Evolutionary conservation across 495 filamentous ascomycete genomes (phyloP), one percentile per base, ranked within the genome.

Genomic region (Hypoxylon cercidicola): DNA sequence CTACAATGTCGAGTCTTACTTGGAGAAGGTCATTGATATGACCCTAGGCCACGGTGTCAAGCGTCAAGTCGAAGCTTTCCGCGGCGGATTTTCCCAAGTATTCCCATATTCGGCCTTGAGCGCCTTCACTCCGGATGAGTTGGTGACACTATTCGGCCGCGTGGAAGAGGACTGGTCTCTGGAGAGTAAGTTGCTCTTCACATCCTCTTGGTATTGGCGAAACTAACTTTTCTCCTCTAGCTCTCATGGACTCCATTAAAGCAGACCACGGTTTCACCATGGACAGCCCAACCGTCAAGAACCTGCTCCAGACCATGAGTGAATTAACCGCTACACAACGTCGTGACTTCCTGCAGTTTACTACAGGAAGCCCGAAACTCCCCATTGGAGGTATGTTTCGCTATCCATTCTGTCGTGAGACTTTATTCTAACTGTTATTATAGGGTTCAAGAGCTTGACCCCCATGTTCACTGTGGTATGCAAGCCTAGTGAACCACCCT

Each of bases 191-290:
- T 79, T 60, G 20, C 10, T 28, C 5, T 3, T 11, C 3, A 6
- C 0, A 37, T 49, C 16, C 9, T 15, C 32, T 7, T 23, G 1
- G 15, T 44, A 21, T 0, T 15, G n/a, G n/a, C 15, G 9, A 53
- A 41, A 46, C 57, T 74, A 66, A 72, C 62, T 13, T 54, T 44
- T 28, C 62, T 77, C 55, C 65, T 56, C 6, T 70, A 96, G 92
- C 95, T 35, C 83, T 99, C 20, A 96, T 94, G 86, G 96, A 99
- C 72, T 97, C 94, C 1, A 93, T 99, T 77, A 99, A 98, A 81
- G 96, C 96, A n/a, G 96, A 99, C 71, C 96, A 99, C 73, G 96
- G 96, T 3, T 99, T 92, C 81, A 98, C 98, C 66, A 95, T 99
- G 88, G 96, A 99, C 68, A 98, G 96, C 82, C 92, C 89, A 81